These are phyloP conservation scores for Camelina sativa DNA, from an alignment of 345 rosid genomes.

Conservation along the genomic window DNA sequence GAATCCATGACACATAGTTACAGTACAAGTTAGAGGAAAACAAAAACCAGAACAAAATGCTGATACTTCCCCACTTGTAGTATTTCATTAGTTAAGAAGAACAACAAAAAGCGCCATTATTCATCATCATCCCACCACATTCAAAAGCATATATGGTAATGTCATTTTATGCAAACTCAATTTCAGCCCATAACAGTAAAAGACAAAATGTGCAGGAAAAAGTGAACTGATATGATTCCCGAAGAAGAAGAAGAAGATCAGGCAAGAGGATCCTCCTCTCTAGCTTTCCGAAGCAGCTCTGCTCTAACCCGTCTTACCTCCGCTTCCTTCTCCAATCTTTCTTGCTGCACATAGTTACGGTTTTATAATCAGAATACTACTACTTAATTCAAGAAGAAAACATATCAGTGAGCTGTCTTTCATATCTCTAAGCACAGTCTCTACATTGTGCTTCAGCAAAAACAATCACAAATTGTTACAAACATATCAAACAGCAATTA, in stretches of 20 bases:
- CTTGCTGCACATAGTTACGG: slow-evolving; percentile 46
- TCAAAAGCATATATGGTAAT: slow-evolving; percentile 29
- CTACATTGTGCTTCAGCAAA: neutral
- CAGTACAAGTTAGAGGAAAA: neutral
- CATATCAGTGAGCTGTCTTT: neutral
- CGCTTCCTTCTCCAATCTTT: slow-evolving; percentile 65
- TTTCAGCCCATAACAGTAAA: slow-evolving; percentile 6
- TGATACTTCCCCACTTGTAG: slow-evolving; percentile 5
- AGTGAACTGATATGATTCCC: slow-evolving; percentile 23
- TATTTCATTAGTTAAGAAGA: slow-evolving; percentile 25
- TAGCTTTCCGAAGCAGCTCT: slow-evolving; percentile 56
- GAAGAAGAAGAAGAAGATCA: slow-evolving; percentile 32
- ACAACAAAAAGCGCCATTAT: slow-evolving; percentile 26
- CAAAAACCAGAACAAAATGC: slow-evolving; percentile 13
- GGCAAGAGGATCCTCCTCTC: slow-evolving; percentile 53
- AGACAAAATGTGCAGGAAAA: slow-evolving; percentile 20
- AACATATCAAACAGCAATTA: slow-evolving; percentile 6
- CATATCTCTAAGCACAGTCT: neutral
- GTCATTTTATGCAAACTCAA: slow-evolving; percentile 30
- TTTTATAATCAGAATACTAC: neutral
- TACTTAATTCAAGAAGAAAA: neutral
- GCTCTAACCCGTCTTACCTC: slow-evolving; percentile 62
- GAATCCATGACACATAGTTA: neutral
- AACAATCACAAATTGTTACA: neutral
- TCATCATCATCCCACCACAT: slow-evolving; percentile 40